phyloP scores from a whole-genome alignment of 148 eudicot genomes.

The Spergularia marina region DNA sequence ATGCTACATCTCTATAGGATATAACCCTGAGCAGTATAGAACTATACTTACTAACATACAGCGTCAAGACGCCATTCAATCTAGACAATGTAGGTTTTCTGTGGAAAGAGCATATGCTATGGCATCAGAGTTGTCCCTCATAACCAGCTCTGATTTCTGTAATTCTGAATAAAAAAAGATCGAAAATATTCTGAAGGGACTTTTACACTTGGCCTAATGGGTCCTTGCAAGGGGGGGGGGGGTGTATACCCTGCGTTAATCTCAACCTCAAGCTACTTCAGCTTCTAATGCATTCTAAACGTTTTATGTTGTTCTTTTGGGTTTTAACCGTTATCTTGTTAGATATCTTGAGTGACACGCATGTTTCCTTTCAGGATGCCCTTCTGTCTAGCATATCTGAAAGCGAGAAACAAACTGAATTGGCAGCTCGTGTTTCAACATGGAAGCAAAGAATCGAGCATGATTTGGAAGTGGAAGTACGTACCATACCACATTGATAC shows the following conservation, averaged over 20 bases:
- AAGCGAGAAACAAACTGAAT: constrained; percentile 76
- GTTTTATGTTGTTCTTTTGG: background rate
- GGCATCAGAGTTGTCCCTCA: background rate
- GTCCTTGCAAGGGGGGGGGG: too few relatives aligned
- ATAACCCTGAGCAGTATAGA: too few relatives aligned
- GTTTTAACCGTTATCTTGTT: background rate
- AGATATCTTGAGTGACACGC: constrained; percentile 8
- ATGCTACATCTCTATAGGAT: background rate
- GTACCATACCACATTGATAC: background rate
- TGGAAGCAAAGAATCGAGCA: constrained; percentile 92
- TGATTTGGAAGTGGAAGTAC: constrained; percentile 76
- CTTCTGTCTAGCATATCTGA: constrained; percentile 82
- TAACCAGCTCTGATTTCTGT: background rate
- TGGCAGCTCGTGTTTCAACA: constrained; percentile 80
- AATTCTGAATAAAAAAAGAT: too few relatives aligned
- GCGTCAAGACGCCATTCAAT: background rate
- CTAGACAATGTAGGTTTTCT: background rate
- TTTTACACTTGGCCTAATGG: too few relatives aligned
- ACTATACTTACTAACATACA: background rate
- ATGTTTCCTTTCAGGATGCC: constrained; percentile 51
- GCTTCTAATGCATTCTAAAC: background rate
- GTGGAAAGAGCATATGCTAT: background rate
- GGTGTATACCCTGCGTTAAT: background rate
- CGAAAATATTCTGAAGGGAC: too few relatives aligned
- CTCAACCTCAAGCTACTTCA: background rate